phyloP scores from a whole-genome alignment of 495 filamentous ascomycete genomes.

The Tuber borchii region DNA sequence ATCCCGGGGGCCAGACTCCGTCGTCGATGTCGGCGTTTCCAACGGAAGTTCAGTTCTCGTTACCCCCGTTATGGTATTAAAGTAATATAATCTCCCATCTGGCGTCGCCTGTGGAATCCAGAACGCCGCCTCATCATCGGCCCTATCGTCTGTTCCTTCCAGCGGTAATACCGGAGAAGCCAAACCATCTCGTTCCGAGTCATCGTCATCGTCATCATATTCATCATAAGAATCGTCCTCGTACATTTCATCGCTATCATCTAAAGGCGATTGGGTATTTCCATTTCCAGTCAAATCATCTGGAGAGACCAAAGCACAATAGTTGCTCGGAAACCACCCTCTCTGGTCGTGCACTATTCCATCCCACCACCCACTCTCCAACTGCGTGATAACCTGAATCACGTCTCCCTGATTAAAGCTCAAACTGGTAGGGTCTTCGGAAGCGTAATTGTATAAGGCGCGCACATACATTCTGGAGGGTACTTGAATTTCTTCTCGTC shows the following conservation, averaged over 20 bases:
- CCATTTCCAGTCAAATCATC: conserved; percentile 55
- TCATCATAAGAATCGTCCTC: conserved; percentile 67
- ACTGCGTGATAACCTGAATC: conserved; percentile 93
- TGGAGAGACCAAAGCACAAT: conserved; percentile 77
- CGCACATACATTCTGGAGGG: conserved; percentile 82
- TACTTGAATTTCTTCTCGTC: conserved; percentile 35
- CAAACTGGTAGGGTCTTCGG: conserved; percentile 90
- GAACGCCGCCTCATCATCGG: conserved; percentile 84
- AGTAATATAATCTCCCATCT: conserved; percentile 91
- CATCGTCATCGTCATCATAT: conserved; percentile 59
- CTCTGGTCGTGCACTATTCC: conserved; percentile 87
- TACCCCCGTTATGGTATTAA: conserved; percentile 90
- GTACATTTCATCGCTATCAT: conserved; percentile 52
- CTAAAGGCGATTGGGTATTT: conserved; percentile 44
- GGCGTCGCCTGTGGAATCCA: conserved; percentile 98
- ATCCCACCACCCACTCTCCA: conserved; percentile 99
- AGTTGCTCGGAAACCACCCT: conserved; percentile 99
- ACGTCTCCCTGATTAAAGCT: conserved; percentile 93
- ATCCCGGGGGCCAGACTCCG: conserved; percentile 78
- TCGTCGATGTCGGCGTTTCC: conserved; percentile 74
- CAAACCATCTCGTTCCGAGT: conserved; percentile 57
- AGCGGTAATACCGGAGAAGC: conserved; percentile 55
- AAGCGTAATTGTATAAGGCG: conserved; percentile 93
- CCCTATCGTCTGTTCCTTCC: conserved; percentile 59
- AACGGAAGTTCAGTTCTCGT: conserved; percentile 89